These are phyloP conservation scores for Zelonia costaricensis DNA, from an alignment of 208 protist genomes.

Conservation along the genomic window DNA sequence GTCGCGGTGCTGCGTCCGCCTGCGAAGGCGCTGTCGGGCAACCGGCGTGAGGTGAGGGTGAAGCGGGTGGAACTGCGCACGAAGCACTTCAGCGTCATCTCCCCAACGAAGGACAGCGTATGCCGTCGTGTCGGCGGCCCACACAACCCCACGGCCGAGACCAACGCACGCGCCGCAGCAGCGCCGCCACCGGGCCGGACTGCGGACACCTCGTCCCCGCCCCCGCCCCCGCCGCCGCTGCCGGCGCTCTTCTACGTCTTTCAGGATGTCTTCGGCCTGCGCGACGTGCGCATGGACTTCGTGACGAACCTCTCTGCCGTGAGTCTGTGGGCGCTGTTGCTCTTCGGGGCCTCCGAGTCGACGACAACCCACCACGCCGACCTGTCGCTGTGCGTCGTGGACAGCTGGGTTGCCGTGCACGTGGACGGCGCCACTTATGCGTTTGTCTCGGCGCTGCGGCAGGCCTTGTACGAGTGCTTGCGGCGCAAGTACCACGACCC, in stretches of 20 bases:
- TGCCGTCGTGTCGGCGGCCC: constrained; percentile 66
- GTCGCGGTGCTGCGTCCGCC: constrained; percentile 76
- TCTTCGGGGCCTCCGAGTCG: constrained; percentile 76
- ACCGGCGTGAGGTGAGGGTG: neutral
- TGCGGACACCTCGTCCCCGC: neutral
- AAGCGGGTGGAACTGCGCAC: constrained; percentile 66
- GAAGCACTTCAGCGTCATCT: constrained; percentile 42
- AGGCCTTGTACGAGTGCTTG: constrained; percentile 49
- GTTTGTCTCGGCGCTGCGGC: constrained; percentile 42
- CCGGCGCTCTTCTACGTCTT: constrained; percentile 83
- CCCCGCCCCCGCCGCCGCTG: neutral
- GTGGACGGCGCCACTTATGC: constrained; percentile 45
- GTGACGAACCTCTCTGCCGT: constrained; percentile 76
- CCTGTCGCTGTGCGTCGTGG: constrained; percentile 67
- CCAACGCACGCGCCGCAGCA: constrained; percentile 35
- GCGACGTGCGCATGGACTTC: constrained; percentile 57
- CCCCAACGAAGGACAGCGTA: constrained; percentile 78
- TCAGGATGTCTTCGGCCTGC: constrained; percentile 68
- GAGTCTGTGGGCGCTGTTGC: constrained; percentile 80
- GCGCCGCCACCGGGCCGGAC: too few species aligned
- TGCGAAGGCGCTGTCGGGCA: constrained; percentile 10
- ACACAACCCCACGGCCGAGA: constrained; percentile 20
- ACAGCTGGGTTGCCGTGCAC: constrained; percentile 72
- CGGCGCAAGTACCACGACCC: constrained; percentile 67
- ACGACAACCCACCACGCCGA: constrained; percentile 44